phyloP scores from a whole-genome alignment of 345 rosid species.

The Euphorbia pulcherrima region DNA sequence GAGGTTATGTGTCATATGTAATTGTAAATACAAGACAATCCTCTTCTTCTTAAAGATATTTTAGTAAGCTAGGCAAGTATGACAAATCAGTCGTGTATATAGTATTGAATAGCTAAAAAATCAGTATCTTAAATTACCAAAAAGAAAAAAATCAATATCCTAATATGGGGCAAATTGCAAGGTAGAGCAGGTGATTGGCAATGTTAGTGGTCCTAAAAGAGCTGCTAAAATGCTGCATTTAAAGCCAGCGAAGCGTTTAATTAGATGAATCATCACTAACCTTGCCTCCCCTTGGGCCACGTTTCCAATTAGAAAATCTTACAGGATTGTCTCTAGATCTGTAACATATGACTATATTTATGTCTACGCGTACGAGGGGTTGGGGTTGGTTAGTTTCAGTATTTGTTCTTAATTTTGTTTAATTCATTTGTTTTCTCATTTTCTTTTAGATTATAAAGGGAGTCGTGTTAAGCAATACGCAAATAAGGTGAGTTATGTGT shows the following conservation, averaged over 20 bases:
- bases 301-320: constrained; percentile 29
- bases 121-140: neutral
- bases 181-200: constrained; percentile 29
- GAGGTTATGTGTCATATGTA: no score
- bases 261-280: constrained; percentile 38
- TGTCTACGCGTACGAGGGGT: no score
- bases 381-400: no score
- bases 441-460: no score
- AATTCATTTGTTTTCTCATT: no score
- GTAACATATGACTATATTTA: neutral
- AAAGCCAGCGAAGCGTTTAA: constrained; percentile 31
- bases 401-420: no score
- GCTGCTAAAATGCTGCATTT: constrained; percentile 23
- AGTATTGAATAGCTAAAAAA: neutral
- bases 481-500: no score
- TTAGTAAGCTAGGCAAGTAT: no score
- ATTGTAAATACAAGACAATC: no score
- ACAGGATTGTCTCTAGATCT: neutral
- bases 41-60: no score
- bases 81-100: no score
- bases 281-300: constrained; percentile 48
- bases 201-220: constrained; percentile 15
- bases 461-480: no score
- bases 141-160: neutral
- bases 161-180: neutral